A percentile compares a stretch with the other conserved stretches of the same genome.
Conservation (phyloP, 768 basidiomycete genomes). For the Xerocomellus dryophilus region DNA sequence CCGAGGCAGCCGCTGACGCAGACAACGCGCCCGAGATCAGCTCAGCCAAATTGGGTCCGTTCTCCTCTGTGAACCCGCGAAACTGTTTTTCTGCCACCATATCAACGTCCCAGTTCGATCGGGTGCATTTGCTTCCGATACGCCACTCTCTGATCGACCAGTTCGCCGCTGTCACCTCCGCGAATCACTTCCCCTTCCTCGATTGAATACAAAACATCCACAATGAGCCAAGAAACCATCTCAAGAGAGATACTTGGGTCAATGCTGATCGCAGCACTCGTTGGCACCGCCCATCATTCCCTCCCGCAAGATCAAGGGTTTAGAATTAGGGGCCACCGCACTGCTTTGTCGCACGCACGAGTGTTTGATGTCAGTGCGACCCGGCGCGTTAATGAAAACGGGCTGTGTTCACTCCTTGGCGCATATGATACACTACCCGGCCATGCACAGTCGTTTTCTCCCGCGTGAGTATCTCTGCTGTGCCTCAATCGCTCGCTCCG, state of each 20-base stretch:
- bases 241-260: not conserved
- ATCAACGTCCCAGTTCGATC: not conserved
- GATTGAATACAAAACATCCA: not conserved
- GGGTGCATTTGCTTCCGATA: not conserved
- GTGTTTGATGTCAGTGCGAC: not conserved
- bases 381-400: slow-evolving; percentile 10
- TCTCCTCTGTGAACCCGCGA: slow-evolving; percentile 4
- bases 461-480: not conserved
- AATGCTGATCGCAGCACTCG: slow-evolving; percentile 3
- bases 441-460: not conserved
- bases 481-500: not conserved
- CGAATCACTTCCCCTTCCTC: not conserved
- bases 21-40: not conserved
- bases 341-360: slow-evolving; percentile 7
- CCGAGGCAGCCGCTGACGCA: slow-evolving; percentile 5
- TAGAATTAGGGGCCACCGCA: no score
- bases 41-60: not conserved
- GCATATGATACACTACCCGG: not conserved
- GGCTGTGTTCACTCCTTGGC: slow-evolving; percentile 8
- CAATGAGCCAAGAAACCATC: not conserved
- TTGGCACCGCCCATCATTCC: slow-evolving; percentile 2
- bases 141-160: slow-evolving; percentile 11
- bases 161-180: slow-evolving; percentile 2
- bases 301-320: not conserved
- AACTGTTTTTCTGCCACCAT: slow-evolving; percentile 2